Evolutionary conservation across 495 filamentous ascomycete species (phyloP), one percentile per base, ranked within the genome.

Genomic region (Penicillium cosmopolitanum): DNA sequence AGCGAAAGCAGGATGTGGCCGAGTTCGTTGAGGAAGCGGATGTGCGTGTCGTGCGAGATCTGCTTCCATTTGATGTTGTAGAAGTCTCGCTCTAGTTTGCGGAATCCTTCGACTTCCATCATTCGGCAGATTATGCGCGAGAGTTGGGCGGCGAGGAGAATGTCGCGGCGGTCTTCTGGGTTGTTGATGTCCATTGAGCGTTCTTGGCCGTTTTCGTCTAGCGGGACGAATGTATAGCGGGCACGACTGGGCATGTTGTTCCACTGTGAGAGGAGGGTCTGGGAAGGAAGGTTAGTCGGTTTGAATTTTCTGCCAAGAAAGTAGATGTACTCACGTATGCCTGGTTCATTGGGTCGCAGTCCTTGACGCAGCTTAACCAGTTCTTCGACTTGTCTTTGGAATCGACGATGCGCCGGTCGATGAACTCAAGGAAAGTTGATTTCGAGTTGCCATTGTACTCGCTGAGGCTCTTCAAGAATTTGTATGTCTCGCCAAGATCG

Each of bases 161-260:
- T 80, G 47, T 78, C 73, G n/a, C 72, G 66, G 28, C 62, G 73
- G 55, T 81, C 76, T 19, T 73, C 62, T 4, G 71, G 55, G 56
- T 73, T 70, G 54, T 67, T 69, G 40, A 80, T 73, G 51, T 81
- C 75, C 73, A 82, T 76, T 13, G 68, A 63, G 33, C 69, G 72
- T 54, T 80, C 77, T 48, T 73, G 54, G 38, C 59, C 66, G 6
- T 55, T 67, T 10, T 61, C 53, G 35, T 78, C 72, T 1, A 76
- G 55, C 2, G 74, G 67, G 4, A 81, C 72, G 46, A 80, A 72
- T 33, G 73, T 77, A 56, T 82, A 82, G 43, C 71, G 67, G 10
- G 79, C 78, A 21, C 79, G 77, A 52, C 78, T 81, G 11, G 79
- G 79, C 79, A 82, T 82, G 63, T 80, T 80, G 63, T 81, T 81